Percentiles rank a stretch among this genome's conserved stretches.
Conservation (phyloP, 805 yeast genomes). For the Wickerhamomyces sydowiorum region DNA sequence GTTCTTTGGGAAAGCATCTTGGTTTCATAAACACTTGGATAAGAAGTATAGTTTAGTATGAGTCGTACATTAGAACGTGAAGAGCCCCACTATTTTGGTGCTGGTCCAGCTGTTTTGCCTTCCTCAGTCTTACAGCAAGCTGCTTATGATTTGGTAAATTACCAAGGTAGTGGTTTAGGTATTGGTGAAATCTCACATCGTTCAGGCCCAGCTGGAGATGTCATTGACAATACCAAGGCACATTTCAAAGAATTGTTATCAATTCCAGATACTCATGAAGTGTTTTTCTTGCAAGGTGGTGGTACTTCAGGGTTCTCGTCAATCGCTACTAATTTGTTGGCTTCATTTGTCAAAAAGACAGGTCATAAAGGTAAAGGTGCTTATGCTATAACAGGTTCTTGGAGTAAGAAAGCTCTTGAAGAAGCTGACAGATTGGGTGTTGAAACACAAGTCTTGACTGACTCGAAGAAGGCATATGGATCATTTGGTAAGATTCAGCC, state of each 20-base stretch:
- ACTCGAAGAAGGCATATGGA: constrained; percentile 51
- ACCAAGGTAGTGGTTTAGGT: constrained; percentile 69
- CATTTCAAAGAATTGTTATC: constrained; percentile 57
- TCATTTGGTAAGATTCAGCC: constrained; percentile 66
- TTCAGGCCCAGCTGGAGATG: constrained; percentile 70
- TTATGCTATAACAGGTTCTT: constrained; percentile 85
- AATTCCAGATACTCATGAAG: constrained; percentile 91
- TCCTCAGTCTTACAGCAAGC: constrained; percentile 81
- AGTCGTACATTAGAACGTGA: constrained; percentile 45
- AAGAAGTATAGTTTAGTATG: constrained; percentile 1
- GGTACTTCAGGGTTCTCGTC: constrained; percentile 96
- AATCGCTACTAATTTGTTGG: constrained; percentile 74
- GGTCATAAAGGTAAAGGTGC: constrained; percentile 79
- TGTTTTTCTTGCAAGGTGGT: constrained; percentile 95
- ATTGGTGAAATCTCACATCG: constrained; percentile 97
- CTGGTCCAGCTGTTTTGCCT: constrained; percentile 97
- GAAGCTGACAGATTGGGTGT: constrained; percentile 84
- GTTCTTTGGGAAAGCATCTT: too few relatives aligned
- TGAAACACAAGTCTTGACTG: constrained; percentile 62
- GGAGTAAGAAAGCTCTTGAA: constrained; percentile 86
- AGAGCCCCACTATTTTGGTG: constrained; percentile 85
- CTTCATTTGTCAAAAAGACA: constrained; percentile 63
- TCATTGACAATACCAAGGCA: constrained; percentile 71
- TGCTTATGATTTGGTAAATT: constrained; percentile 74
- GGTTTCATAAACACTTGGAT: too few relatives aligned